Evolutionary conservation across 106 monocot genomes (phyloP).

Genomic region (Dioscorea alata): DNA sequence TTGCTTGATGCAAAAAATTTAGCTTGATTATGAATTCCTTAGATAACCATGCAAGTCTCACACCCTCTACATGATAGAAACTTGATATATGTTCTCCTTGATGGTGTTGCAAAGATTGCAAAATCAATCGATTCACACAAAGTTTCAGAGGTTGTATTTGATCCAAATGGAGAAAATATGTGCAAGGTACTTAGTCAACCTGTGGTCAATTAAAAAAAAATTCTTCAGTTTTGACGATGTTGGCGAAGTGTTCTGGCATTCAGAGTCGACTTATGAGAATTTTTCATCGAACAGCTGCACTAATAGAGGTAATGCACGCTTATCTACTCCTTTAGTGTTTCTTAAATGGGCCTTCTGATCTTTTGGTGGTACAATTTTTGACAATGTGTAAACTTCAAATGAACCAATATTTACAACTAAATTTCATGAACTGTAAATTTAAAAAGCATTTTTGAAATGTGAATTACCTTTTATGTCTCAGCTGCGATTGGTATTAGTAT

Average conservation of each 20-base stretch:
- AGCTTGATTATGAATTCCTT: slow-evolving; percentile 3
- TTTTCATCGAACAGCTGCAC: slow-evolving; percentile 68
- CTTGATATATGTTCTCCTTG: slow-evolving; percentile 79
- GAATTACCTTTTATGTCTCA: no score
- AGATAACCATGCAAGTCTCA: slow-evolving; percentile 54
- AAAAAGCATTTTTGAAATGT: no score
- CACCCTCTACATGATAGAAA: slow-evolving; percentile 82
- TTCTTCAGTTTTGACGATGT: slow-evolving; percentile 55
- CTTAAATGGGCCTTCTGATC: no score
- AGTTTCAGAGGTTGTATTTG: slow-evolving; percentile 19
- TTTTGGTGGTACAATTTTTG: no score
- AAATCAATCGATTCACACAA: slow-evolving; percentile 60
- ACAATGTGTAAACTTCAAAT: no score
- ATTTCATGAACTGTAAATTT: no score
- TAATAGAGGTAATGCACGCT: slow-evolving; percentile 47
- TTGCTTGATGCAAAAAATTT: not conserved
- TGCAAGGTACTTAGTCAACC: slow-evolving; percentile 9
- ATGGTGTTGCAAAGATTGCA: slow-evolving; percentile 87
- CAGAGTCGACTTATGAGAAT: slow-evolving; percentile 93
- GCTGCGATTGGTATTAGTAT: no score
- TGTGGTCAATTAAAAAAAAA: slow-evolving; percentile 36
- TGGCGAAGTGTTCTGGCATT: slow-evolving; percentile 66
- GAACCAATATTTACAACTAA: no score
- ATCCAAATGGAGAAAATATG: slow-evolving; percentile 15
- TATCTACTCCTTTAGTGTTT: no score